These are phyloP conservation scores for Macrophomina pseudophaseolina DNA, from an alignment of 2,329 filamentous ascomycete species.

Conservation along the genomic window DNA sequence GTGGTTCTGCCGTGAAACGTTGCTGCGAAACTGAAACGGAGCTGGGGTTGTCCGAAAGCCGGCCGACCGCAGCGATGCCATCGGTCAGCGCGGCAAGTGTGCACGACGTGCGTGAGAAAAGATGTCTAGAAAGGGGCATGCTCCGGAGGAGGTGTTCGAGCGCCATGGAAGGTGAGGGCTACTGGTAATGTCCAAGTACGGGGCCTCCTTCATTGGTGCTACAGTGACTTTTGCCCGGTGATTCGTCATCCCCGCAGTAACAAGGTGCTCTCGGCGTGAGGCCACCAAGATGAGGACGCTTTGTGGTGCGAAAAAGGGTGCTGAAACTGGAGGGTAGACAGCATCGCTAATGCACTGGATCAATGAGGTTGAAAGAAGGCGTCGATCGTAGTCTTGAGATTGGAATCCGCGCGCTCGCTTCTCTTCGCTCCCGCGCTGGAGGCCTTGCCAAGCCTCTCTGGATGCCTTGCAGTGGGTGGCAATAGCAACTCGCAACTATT, in stretches of 20 bases:
- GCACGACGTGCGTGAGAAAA: not conserved
- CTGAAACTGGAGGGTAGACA: not conserved
- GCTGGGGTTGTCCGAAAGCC: not conserved
- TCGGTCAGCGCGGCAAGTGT: not conserved
- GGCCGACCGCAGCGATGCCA: not conserved
- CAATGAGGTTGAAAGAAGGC: slow-evolving; percentile 7
- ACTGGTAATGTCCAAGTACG: not conserved
- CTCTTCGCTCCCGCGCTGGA: slow-evolving; percentile 7
- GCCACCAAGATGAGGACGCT: not conserved
- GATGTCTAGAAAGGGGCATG: not conserved
- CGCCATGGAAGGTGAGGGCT: not conserved
- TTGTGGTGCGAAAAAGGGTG: not conserved
- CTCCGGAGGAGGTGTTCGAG: not conserved
- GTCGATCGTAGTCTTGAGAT: not conserved
- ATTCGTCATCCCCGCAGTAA: not conserved
- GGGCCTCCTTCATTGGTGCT: not conserved
- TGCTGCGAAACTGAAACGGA: slow-evolving; percentile 4
- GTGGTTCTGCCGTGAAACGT: slow-evolving; percentile 4
- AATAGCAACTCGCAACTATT: not conserved
- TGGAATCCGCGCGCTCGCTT: slow-evolving; percentile 6
- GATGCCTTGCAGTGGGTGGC: not conserved
- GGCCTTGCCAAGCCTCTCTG: not conserved
- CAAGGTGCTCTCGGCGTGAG: not conserved
- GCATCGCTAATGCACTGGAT: not conserved
- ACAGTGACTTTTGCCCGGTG: not conserved